These are phyloP conservation scores for Fusarium denticulatum DNA, from an alignment of 2,329 filamentous ascomycete genomes.

Conservation along the genomic window DNA sequence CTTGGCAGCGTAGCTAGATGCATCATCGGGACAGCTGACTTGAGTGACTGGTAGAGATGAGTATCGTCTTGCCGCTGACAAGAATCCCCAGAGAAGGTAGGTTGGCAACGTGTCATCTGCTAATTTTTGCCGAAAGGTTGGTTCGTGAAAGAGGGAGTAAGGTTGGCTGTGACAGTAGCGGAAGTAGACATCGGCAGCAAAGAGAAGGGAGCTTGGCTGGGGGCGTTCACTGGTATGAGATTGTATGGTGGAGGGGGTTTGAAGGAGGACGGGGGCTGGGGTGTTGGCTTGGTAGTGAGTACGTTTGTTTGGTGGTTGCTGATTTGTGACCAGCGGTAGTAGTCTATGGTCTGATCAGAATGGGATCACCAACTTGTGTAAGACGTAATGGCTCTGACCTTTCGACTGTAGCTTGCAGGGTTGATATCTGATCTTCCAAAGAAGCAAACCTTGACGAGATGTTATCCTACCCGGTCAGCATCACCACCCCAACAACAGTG, in stretches of 20 bases:
- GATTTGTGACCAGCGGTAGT: background rate
- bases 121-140: background rate
- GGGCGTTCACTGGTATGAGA: background rate
- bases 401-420: slow-evolving; percentile 1
- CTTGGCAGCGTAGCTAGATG: slow-evolving; percentile 6
- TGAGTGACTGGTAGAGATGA: background rate
- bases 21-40: background rate
- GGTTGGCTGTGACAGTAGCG: slow-evolving; percentile 19
- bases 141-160: slow-evolving; percentile 16
- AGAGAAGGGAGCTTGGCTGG: background rate
- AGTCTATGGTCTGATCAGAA: background rate
- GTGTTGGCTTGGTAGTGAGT: background rate
- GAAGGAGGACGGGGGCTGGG: background rate
- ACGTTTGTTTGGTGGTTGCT: background rate
- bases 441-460: background rate
- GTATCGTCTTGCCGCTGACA: slow-evolving; percentile 8
- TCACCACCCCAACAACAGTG: background rate
- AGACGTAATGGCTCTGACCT: background rate
- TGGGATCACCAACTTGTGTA: accelerated
- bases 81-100: slow-evolving; percentile 3
- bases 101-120: background rate
- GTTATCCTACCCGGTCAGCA: background rate
- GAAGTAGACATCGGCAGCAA: slow-evolving; percentile 10
- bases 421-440: slow-evolving; percentile 12
- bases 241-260: background rate